Evolutionary conservation across 352 stramenopile species (phyloP), one percentile per base, ranked within the genome.

Genomic region (Blastocystis sp.): DNA sequence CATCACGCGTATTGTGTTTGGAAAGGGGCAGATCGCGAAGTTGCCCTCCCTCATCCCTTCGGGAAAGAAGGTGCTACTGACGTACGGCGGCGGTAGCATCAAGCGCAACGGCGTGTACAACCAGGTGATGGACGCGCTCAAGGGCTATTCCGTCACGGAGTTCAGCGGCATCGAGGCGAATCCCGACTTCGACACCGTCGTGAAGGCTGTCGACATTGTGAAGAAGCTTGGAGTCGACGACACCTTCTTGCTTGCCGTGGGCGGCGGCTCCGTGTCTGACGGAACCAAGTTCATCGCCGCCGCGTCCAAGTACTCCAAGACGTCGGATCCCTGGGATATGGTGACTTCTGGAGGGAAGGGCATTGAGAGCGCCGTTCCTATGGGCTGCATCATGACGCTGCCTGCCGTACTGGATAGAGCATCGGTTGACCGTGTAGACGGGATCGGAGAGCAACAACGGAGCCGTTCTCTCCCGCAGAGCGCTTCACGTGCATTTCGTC

Each of bases 81-180:
- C 64, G 7, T 88, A 88, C 65, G 78, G 78, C 43, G 78, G 78
- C 21, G 78, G 78, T 21, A 79, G 64, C 43, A 88, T 88, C 43
- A 88, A 88, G 52, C 62, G 78, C 19, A 88, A 88, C 28, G 78
- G 78, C 10, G 78, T 88, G 14, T 88, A 88, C 38, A 52, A 88
- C n/a, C 78, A 88, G 62, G 62, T 76, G 19, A 88, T 77, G 62
- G 52, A 71, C 3, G 78, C 78, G 14, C 28, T 88, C 3, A 78
- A 88, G 34, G 66, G 28, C 34, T 88, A 77, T 60, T 34, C 40
- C 1, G 78, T 88, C 10, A 66, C 38, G 2, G 78, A 88, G 60
- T 88, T 88, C 43, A 61, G 78, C 14, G 78, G 78, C 62, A 88
- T 88, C 52, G 78, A 88, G 34, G 78, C 78, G 9, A 88, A 88